Evolutionary conservation across 1,284 basidiomycete genomes (phyloP).

Genomic region (Ceratobasidium sp.): DNA sequence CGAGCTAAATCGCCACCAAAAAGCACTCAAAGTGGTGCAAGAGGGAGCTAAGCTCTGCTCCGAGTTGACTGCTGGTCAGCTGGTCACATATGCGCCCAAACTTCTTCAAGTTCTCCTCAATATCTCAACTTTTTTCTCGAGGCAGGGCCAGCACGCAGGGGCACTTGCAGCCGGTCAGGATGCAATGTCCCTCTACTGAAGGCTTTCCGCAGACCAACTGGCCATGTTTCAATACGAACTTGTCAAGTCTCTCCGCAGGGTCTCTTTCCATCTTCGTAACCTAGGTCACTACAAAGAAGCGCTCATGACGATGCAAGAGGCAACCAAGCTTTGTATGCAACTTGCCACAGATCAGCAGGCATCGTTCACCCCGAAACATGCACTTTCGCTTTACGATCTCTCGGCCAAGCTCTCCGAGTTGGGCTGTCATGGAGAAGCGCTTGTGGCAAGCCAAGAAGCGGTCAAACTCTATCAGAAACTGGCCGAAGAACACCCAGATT

Average conservation of each 20-base stretch:
- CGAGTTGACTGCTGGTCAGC: background rate
- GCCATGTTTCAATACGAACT: background rate
- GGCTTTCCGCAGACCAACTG: background rate
- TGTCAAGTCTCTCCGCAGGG: background rate
- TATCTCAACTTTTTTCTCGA: background rate
- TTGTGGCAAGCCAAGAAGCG: background rate
- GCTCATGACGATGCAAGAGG: background rate
- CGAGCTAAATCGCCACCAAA: background rate
- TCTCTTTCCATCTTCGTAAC: background rate
- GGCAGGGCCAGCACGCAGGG: background rate
- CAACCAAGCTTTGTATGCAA: background rate
- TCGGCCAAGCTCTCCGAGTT: conserved; percentile 1
- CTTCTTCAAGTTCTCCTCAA: too few relatives aligned
- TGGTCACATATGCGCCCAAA: background rate
- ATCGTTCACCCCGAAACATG: conserved; percentile 1
- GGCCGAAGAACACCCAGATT: too few relatives aligned
- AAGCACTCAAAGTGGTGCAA: background rate
- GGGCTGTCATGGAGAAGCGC: conserved; percentile 3
- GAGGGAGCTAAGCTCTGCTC: conserved; percentile 2
- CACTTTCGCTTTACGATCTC: background rate
- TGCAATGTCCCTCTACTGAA: background rate
- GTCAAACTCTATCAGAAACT: background rate
- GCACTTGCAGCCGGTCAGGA: background rate
- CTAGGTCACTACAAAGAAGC: conserved; percentile 3
- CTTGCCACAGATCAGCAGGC: background rate